Conservation (phyloP, 306 rosid genomes). For the barrel medic (Medicago truncatula) region DNA sequence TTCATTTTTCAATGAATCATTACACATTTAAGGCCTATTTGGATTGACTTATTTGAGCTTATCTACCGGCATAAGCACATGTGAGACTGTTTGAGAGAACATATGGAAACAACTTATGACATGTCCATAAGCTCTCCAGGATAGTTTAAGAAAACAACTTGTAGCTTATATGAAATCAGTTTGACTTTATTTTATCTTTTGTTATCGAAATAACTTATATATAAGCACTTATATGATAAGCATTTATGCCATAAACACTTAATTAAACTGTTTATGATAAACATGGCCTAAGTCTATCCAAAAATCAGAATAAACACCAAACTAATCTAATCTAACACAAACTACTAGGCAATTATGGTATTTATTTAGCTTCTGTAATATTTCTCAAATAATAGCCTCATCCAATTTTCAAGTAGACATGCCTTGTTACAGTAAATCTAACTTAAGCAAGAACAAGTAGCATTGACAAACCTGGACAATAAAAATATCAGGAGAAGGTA, state of each 20-base stretch:
- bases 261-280: neutral
- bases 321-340: constrained; percentile 13
- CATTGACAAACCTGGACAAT: constrained; percentile 73
- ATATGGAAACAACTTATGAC: neutral
- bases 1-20: constrained; percentile 12
- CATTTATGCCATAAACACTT: neutral
- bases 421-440: constrained; percentile 1
- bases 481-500: constrained; percentile 83
- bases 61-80: neutral
- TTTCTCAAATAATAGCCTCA: constrained; percentile 13
- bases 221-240: neutral
- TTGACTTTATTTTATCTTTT: neutral
- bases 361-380: constrained; percentile 11
- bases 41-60: neutral
- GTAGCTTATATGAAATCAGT: neutral
- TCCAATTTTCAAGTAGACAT: constrained; percentile 12
- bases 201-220: neutral
- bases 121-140: neutral
- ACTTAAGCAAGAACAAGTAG: constrained; percentile 23
- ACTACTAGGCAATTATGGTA: neutral
- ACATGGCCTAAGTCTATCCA: neutral
- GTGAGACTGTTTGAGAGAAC: neutral
- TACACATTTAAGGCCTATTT: neutral
- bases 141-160: neutral
- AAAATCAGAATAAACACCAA: constrained; percentile 24